Base-by-base conservation (phyloP, 306 rosid genomes). In the Mimosa bimucronata region DNA sequence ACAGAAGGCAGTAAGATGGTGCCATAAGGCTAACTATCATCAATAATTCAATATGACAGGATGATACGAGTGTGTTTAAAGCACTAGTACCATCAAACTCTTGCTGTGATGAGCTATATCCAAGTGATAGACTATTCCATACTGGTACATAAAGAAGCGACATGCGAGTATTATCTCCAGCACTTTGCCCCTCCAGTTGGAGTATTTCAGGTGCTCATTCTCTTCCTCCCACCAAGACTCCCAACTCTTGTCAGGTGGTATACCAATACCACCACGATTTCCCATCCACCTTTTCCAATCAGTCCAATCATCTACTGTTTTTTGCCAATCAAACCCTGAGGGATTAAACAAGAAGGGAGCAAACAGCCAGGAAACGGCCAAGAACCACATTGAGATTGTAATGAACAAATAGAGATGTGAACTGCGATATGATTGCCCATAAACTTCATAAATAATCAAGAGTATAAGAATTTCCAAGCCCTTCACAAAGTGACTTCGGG, bases 151-250 rank as follows among this genome's bases (percentile, higher is more conserved):
- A 74, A 87, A 87, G 80, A 87, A 87, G 38, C 89, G 86, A 80
- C 83, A 74, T 1, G 87, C 80, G 52, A 87, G 72, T 62, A 87
- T 16, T 78, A 87, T 87, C 82, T 87, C 89, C 72, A 76, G 25
- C 21, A 46, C n/a, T 67, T 83, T 84, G 66, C 89, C 89, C 66
- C 89, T 78, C 3, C 79, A 12, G 65, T 87, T 87, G 23, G 89
- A 87, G 80, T 74, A 71, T 29, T 81, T 87, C 71, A 87, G 86
- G 85, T 87, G 89, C 68, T 87, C 89, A 57, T 87, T 85, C 73
- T 87, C 89, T 73, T 87, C 86, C 67, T 87, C 89, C 89, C 89
- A 87, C 89, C 89, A 87, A 70, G 89, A 87, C 78, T 87, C 89
- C 89, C 89, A 87, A 81, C 89, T 87, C 57, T 81, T 87, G 55